Base-by-base conservation (phyloP, 139 green algal genomes). In the Chloropicon primus region DNA sequence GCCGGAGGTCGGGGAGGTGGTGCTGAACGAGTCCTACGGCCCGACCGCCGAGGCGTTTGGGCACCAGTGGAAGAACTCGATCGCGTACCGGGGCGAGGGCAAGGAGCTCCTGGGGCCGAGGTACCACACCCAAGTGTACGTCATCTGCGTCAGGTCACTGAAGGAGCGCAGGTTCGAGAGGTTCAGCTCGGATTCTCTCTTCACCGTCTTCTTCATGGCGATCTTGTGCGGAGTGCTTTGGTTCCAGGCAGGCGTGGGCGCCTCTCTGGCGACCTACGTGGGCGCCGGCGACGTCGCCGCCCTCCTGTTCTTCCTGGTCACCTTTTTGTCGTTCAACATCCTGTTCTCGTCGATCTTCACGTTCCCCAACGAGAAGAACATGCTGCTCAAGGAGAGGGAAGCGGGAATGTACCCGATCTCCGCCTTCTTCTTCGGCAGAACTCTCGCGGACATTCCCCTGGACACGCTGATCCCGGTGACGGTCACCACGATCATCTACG, bases 341-440 rank as follows among this genome's bases (percentile, higher is more conserved):
- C 17, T 62, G 41, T 62, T 62, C 41, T 62, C 41, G 10, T 62
- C 41, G 41, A 62, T 62, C 41, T 62, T 62, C 41, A 62, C 41
- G 10, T 62, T 62, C 41, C 41, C 41, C 41, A 62, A 62, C 41
- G 41, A 62, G 41, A 62, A 62, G 41, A 62, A 62, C 41, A 85
- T 87, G 80, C 83, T 88, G 80, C 75, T 90, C 21, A 90, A 90
- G 77, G 86, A 88, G 82, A 77, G 86, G 1, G 84, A 81, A 1
- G 83, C 72, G 28, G 88, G 88, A 26, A 24, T 25, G 22, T 21
- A 27, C 81, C 87, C 84, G 62, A 28, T 89, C 24, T 73, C 91
- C 21, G 87, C 88, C 2, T 77, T 75, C 0, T 77, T 91, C 21
- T 90, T 91, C 76, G 54, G 41, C 41, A 62, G 41, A 17, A 62